Conservation (phyloP, 768 basidiomycete species). For the Calocybe cyanea region DNA sequence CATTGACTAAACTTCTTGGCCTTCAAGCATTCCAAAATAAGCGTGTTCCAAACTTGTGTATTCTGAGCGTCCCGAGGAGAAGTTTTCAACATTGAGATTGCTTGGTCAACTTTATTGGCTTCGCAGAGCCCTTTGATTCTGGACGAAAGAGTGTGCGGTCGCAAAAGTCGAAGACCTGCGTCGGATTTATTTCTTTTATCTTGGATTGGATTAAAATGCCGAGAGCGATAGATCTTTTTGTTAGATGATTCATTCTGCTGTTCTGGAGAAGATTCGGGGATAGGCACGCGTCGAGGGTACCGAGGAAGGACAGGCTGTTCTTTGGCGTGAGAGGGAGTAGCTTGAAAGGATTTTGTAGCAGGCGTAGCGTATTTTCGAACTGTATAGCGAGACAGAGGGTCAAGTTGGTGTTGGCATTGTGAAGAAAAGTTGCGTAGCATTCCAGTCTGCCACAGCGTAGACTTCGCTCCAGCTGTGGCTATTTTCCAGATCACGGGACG, state of each 20-base stretch:
- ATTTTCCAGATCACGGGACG: constrained; percentile 12
- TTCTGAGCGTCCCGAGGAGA: constrained; percentile 75
- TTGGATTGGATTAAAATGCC: constrained; percentile 32
- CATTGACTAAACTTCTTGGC: constrained; percentile 53
- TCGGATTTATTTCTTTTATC: constrained; percentile 20
- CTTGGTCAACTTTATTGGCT: constrained; percentile 53
- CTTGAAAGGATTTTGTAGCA: background rate
- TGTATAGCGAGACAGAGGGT: background rate
- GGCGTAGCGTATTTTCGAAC: constrained; percentile 5
- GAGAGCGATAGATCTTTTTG: constrained; percentile 30
- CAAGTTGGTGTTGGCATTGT: constrained; percentile 3
- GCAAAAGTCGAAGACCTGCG: constrained; percentile 39
- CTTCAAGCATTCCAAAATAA: constrained; percentile 65
- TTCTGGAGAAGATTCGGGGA: constrained; percentile 1
- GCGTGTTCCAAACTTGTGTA: constrained; percentile 71
- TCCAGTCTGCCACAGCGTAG: background rate
- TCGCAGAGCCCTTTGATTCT: constrained; percentile 58
- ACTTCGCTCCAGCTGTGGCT: no score
- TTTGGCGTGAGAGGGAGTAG: no score
- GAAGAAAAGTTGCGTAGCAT: constrained; percentile 12
- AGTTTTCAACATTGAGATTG: constrained; percentile 62
- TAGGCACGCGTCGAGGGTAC: constrained; percentile 25
- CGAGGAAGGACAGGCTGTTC: constrained; percentile 20
- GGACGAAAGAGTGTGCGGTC: constrained; percentile 58
- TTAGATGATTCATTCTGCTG: constrained; percentile 5